Evolutionary conservation across 2,329 filamentous ascomycete genomes (phyloP), one percentile per base, ranked within the genome.

Genomic region (Cercospora sojina): DNA sequence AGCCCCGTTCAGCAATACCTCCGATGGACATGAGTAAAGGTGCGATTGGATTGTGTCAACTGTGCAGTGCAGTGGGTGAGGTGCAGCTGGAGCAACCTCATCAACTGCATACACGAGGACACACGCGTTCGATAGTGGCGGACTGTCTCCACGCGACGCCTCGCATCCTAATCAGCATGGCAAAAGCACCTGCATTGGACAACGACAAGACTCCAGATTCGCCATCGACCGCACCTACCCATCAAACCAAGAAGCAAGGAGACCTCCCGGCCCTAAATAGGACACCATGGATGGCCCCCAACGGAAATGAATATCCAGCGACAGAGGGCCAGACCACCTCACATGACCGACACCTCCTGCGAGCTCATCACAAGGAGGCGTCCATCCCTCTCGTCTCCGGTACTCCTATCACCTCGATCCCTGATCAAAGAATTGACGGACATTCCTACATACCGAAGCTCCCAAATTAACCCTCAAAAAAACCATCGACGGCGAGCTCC

Each of bases 401-500:
- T 25, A 31, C 25, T 56, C 23, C 25, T 7, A 56, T 29, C 25
- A 20, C 51, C 20, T 2, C 29, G 27, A 56, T 56, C 51, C 51
- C 51, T 56, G 51, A 29, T n/a, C 16, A 23, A 27, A 25, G 7
- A 56, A 56, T 56, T 56, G 51, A 56, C 51, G 51, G 51, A 29
- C 25, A 56, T 56, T 56, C 51, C 51, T 5, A 56, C 6, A 32
- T 29, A 18, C 25, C 51, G 29, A 56, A 29, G 51, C 51, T 20
- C 43, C 16, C 43, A 49, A 49, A 49, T 49, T 49, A 49, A 23
- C 43, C 25, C 16, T 13, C n/a, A 56, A 29, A 29, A 13, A 18
- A n/a, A n/a, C 35, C 25, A 56, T 23, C 25, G 51, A 56, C 51
- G 51, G 51, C 51, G 51, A 56, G 51, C 51, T 56, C 51, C 51